These are phyloP conservation scores for Kickxella alabastrina DNA, from an alignment of 192 early-diverging fungal genomes.

Conservation along the genomic window DNA sequence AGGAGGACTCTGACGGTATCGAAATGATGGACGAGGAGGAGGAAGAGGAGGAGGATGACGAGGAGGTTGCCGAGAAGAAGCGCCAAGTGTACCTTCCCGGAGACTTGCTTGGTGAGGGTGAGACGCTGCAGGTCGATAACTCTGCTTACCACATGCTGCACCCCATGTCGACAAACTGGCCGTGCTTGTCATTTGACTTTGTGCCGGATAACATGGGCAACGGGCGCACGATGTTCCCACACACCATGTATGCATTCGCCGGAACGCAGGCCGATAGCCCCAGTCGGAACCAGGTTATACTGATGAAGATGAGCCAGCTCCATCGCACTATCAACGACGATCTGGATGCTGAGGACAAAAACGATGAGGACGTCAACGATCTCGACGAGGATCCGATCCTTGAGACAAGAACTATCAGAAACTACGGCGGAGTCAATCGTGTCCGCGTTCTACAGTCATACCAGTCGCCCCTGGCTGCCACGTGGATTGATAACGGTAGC, in stretches of 20 bases:
- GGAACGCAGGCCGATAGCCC: slow-evolving; percentile 85
- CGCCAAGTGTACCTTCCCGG: slow-evolving; percentile 86
- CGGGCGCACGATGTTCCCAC: slow-evolving; percentile 79
- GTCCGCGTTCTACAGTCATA: slow-evolving; percentile 58
- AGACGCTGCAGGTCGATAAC: slow-evolving; percentile 91
- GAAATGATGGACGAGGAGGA: slow-evolving; percentile 41
- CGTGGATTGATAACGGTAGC: slow-evolving; percentile 94
- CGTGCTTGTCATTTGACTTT: slow-evolving; percentile 95
- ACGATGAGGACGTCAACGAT: slow-evolving; percentile 72
- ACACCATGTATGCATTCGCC: slow-evolving; percentile 88
- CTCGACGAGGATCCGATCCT: slow-evolving; percentile 94
- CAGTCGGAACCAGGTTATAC: slow-evolving; percentile 83
- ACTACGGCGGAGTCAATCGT: slow-evolving; percentile 90
- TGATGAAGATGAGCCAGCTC: slow-evolving; percentile 95
- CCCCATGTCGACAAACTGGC: slow-evolving; percentile 87
- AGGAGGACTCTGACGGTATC: slow-evolving; percentile 61
- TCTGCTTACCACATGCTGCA: slow-evolving; percentile 97
- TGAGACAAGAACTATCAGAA: slow-evolving; percentile 76
- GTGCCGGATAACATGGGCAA: slow-evolving; percentile 81
- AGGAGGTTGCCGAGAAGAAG: slow-evolving; percentile 59
- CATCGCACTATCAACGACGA: slow-evolving; percentile 92
- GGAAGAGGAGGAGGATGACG: slow-evolving; percentile 52
- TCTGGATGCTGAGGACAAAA: slow-evolving; percentile 62
- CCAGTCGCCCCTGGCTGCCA: slow-evolving; percentile 76
- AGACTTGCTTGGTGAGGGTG: slow-evolving; percentile 75